Conservation (phyloP, 345 rosid species). For the Capsella bursapastoris region DNA sequence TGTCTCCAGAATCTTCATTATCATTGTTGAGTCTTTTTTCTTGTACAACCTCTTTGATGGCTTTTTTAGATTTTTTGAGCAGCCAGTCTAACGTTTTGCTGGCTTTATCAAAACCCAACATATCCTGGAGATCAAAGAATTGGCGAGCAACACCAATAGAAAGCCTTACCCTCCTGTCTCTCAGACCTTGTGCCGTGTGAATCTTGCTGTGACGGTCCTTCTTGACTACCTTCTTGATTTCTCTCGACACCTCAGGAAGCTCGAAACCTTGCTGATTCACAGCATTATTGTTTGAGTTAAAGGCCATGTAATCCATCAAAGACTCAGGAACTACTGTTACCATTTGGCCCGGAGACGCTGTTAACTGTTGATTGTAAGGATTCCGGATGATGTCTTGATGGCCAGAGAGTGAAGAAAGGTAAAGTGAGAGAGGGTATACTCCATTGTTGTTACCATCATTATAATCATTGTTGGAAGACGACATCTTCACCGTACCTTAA, state of each 20-base stretch:
- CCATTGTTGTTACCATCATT: conserved; percentile 30
- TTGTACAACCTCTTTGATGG: conserved; percentile 54
- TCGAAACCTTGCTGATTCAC: conserved; percentile 24
- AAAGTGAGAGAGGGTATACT: conserved; percentile 40
- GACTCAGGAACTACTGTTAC: conserved; percentile 36
- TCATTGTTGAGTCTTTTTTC: conserved; percentile 33
- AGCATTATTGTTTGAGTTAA: conserved; percentile 31
- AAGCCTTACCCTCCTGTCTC: conserved; percentile 88
- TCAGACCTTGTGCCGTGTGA: conserved; percentile 69
- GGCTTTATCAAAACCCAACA: conserved; percentile 82
- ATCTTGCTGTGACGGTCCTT: conserved; percentile 83
- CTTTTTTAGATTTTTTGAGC: conserved; percentile 58
- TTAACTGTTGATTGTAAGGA: conserved; percentile 33
- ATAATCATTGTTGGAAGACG: conserved; percentile 34
- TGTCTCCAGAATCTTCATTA: conserved; percentile 16
- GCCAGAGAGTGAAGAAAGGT: conserved; percentile 40
- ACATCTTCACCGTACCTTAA: conserved; percentile 33
- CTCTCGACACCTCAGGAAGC: conserved; percentile 31
- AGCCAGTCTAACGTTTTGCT: conserved; percentile 91
- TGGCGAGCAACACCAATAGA: conserved; percentile 70
- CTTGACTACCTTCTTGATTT: conserved; percentile 48
- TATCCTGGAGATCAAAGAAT: conserved; percentile 88
- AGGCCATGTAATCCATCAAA: conserved; percentile 34
- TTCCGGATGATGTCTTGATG: conserved; percentile 33
- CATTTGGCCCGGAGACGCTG: conserved; percentile 30